phyloP scores from a whole-genome alignment of 2,329 filamentous ascomycete species.

The Sporothrix variecibatus region DNA sequence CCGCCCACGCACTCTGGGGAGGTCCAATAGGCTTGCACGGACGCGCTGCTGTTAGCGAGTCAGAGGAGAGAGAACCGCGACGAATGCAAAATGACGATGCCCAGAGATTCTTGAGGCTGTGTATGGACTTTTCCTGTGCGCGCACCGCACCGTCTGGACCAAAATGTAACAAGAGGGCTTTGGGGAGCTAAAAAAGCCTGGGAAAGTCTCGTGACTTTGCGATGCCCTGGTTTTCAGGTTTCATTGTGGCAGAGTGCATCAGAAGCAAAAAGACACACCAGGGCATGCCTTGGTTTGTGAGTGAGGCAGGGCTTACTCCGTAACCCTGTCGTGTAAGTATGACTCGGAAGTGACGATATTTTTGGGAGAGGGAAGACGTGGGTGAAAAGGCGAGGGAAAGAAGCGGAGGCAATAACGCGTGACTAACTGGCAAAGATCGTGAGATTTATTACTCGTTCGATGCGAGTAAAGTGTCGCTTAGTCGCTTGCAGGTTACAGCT shows the following conservation, averaged over 20 bases:
- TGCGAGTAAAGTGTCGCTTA: too few relatives aligned
- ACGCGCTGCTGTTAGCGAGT: not conserved
- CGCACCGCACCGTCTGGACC: not conserved
- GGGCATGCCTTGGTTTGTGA: not conserved
- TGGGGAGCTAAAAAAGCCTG: not conserved
- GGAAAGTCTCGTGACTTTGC: not conserved
- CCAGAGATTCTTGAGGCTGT: not conserved
- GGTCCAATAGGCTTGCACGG: constrained; percentile 5
- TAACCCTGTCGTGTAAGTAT: not conserved
- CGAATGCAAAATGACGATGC: constrained; percentile 15
- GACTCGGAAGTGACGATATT: not conserved
- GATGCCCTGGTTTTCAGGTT: not conserved
- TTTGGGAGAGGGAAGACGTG: not conserved
- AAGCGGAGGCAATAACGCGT: not conserved
- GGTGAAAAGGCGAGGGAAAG: not conserved
- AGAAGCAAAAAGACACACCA: not conserved
- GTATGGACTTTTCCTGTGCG: not conserved
- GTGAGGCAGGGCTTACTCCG: too few relatives aligned
- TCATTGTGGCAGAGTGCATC: not conserved
- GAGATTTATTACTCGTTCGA: not conserved
- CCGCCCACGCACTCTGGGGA: not conserved
- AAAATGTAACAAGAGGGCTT: not conserved
- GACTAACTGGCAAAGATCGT: not conserved
- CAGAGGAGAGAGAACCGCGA: not conserved
- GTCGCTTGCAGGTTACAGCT: not conserved